phyloP scores from a whole-genome alignment of 2,329 filamentous ascomycete species.

The Alternaria novae-zelandiae region DNA sequence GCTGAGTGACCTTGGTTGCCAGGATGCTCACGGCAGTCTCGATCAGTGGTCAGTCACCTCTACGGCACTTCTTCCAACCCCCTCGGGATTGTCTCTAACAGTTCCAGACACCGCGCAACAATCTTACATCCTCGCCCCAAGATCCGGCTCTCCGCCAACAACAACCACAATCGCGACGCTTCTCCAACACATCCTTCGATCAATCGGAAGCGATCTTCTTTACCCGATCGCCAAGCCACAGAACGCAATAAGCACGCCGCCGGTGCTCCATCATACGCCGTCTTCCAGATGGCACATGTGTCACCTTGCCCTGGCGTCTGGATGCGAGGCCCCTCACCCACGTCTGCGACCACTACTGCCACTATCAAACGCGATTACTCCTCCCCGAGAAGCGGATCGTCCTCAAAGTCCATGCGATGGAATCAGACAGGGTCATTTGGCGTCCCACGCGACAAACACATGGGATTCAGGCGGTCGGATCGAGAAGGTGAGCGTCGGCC shows the following conservation, averaged over 20 bases:
- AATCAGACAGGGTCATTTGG: too few relatives aligned
- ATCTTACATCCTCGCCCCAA: background rate
- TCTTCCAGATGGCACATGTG: too few relatives aligned
- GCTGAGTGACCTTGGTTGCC: background rate
- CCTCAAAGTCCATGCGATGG: background rate
- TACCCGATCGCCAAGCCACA: too few relatives aligned
- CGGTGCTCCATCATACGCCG: too few relatives aligned
- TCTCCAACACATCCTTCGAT: too few relatives aligned
- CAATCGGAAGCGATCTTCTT: too few relatives aligned
- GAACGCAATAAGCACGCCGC: too few relatives aligned
- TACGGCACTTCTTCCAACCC: background rate
- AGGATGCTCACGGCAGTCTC: background rate
- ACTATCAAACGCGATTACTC: background rate
- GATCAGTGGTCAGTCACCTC: background rate
- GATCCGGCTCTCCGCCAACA: background rate
- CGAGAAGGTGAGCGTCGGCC: too few relatives aligned
- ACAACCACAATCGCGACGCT: background rate
- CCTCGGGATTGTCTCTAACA: background rate
- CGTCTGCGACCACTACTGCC: background rate
- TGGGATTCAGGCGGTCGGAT: too few relatives aligned
- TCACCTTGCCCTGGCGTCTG: too few relatives aligned
- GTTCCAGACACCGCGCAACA: background rate
- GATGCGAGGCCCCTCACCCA: too few relatives aligned
- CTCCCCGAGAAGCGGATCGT: background rate
- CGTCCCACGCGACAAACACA: too few relatives aligned